Percentiles rank a stretch among this genome's conserved stretches.
Evolutionary conservation across 1,284 basidiomycete species (phyloP).

Genomic region (Mixia osmundae): DNA sequence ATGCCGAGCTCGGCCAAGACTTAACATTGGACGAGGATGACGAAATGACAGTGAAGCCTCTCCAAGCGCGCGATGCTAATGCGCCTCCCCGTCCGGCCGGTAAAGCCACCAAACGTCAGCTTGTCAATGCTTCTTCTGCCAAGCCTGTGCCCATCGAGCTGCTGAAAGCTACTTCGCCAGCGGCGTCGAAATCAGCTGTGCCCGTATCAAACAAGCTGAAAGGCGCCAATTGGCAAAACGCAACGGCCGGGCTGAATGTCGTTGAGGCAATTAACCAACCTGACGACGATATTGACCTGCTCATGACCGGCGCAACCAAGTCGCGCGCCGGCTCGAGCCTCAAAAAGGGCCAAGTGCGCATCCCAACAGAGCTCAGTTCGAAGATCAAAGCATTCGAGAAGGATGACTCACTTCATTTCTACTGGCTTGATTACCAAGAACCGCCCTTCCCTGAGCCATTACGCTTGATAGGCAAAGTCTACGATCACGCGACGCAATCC

Average conservation of each 20-base stretch:
- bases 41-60: slow-evolving; percentile 17
- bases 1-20: too few species aligned
- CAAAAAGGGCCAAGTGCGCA: neutral
- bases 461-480: slow-evolving; percentile 68
- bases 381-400: slow-evolving; percentile 37
- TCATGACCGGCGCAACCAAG: slow-evolving; percentile 14
- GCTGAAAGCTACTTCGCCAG: slow-evolving; percentile 2
- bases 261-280: slow-evolving; percentile 9
- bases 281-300: slow-evolving; percentile 9
- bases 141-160: slow-evolving; percentile 26
- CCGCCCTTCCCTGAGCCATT: slow-evolving; percentile 41
- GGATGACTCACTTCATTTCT: slow-evolving; percentile 56
- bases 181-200: slow-evolving; percentile 2
- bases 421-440: slow-evolving; percentile 82
- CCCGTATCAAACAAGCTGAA: slow-evolving; percentile 10
- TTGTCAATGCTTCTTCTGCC: slow-evolving; percentile 24
- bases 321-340: slow-evolving; percentile 10
- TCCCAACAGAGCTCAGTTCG: slow-evolving; percentile 1
- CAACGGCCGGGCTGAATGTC: slow-evolving; percentile 27
- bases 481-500: slow-evolving; percentile 31
- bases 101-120: slow-evolving; percentile 19
- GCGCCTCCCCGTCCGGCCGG: slow-evolving; percentile 15
- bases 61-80: too few species aligned
- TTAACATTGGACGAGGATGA: slow-evolving; percentile 21
- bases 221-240: slow-evolving; percentile 8